Percentiles rank a stretch among this genome's conserved stretches.
Evolutionary conservation across 2,329 filamentous ascomycete species (phyloP).

Genomic region (Trichoderma arundinaceum): DNA sequence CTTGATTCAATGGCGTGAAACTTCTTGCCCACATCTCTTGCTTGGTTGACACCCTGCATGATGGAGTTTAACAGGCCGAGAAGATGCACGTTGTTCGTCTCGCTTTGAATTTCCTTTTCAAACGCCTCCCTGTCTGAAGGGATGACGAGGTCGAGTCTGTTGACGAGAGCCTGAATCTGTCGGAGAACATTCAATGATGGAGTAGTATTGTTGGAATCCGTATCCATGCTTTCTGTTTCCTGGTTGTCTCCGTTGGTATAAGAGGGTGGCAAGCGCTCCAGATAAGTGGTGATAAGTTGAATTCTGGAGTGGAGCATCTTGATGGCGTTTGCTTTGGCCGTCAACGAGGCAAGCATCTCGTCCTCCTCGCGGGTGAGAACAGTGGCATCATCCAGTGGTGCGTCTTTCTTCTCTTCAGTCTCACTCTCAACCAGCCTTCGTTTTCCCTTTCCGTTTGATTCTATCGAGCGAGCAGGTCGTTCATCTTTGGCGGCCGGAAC

Average conservation of each 20-base stretch:
- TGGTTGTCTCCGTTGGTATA: conserved; percentile 60
- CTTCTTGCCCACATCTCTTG: conserved; percentile 77
- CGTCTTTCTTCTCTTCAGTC: conserved; percentile 39
- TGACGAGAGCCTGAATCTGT: conserved; percentile 84
- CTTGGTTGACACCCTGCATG: conserved; percentile 72
- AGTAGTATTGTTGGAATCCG: conserved; percentile 48
- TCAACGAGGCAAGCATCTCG: conserved; percentile 70
- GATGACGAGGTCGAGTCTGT: conserved; percentile 79
- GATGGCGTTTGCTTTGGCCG: conserved; percentile 88
- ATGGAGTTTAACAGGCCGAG: conserved; percentile 77
- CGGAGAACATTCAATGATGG: conserved; percentile 78
- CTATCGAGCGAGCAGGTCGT: conserved; percentile 50
- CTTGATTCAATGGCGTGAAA: conserved; percentile 63
- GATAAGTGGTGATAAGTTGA: conserved; percentile 74
- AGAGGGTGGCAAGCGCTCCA: conserved; percentile 72
- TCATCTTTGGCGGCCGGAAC: conserved; percentile 56
- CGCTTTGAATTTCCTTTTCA: conserved; percentile 72
- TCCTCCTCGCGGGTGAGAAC: conserved; percentile 64
- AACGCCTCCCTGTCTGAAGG: conserved; percentile 72
- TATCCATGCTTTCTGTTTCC: conserved; percentile 42
- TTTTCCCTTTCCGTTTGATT: conserved; percentile 61
- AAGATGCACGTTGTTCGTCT: conserved; percentile 83
- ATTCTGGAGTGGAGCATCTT: conserved; percentile 87
- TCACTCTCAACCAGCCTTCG: conserved; percentile 47
- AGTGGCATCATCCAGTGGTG: conserved; percentile 48